Evolutionary conservation across 352 stramenopile species (phyloP).

Genomic region (Albugo candida): DNA sequence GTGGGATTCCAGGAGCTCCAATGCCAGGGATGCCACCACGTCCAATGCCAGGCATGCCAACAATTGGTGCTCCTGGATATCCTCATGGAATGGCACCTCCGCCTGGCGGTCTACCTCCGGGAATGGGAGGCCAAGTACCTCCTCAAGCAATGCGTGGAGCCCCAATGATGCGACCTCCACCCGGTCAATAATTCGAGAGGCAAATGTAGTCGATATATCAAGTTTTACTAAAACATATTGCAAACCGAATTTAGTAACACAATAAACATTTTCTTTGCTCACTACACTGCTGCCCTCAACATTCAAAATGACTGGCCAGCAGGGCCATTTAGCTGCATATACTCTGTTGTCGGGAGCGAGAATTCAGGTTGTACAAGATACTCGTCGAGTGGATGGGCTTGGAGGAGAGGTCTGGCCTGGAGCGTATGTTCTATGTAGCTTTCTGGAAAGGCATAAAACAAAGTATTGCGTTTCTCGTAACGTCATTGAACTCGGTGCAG

Average conservation of each 20-base stretch:
- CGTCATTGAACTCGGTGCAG: conserved; percentile 34
- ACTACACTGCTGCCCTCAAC: too few relatives aligned
- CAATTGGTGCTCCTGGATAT: conserved; percentile 24
- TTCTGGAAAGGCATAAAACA: conserved; percentile 14
- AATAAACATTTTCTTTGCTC: too few relatives aligned
- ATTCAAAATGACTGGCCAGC: conserved; percentile 1
- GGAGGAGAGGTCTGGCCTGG: conserved; percentile 39
- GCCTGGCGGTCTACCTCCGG: conserved; percentile 54
- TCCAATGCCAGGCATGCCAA: conserved; percentile 28
- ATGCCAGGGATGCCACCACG: conserved; percentile 1
- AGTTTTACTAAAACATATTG: background rate
- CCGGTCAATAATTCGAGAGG: conserved; percentile 34
- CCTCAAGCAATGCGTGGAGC: conserved; percentile 4
- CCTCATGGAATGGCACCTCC: conserved; percentile 32
- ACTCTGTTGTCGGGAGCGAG: conserved; percentile 4
- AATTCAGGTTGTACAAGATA: conserved; percentile 29
- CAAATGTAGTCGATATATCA: background rate
- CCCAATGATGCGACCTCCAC: conserved; percentile 40
- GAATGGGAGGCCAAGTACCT: conserved; percentile 35
- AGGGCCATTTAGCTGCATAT: conserved; percentile 22
- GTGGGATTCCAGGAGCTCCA: conserved; percentile 42
- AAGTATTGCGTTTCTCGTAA: conserved; percentile 6
- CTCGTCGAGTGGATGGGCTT: conserved; percentile 25
- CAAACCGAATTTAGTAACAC: background rate
- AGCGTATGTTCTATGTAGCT: conserved; percentile 27